These are phyloP conservation scores for Musa acuminata DNA, from an alignment of 176 grass and related monocot genomes.

Conservation along the genomic window DNA sequence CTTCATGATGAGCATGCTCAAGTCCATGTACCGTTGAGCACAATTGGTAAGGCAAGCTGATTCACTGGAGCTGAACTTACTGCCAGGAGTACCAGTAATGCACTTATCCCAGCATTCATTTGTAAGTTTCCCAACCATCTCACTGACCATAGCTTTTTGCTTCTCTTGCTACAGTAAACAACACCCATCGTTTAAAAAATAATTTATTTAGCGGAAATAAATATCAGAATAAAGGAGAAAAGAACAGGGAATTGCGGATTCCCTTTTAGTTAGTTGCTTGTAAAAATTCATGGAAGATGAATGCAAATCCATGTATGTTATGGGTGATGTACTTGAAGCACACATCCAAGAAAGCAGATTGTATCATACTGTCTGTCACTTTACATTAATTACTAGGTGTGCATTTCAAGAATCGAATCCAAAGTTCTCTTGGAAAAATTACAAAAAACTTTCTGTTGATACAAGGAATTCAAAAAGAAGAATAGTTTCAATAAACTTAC, in stretches of 20 bases:
- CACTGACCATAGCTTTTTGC: constrained; percentile 49
- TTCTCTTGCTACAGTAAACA: constrained; percentile 44
- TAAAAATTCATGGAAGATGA: not conserved
- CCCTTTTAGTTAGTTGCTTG: not conserved
- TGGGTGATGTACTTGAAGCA: too few relatives aligned
- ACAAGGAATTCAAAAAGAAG: too few relatives aligned
- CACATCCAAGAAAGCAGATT: too few relatives aligned
- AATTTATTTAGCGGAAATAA: not conserved
- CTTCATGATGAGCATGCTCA: constrained; percentile 52
- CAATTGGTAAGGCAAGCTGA: constrained; percentile 57
- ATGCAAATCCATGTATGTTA: not conserved
- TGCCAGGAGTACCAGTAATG: constrained; percentile 54
- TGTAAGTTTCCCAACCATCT: constrained; percentile 64
- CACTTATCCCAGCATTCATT: constrained; percentile 79
- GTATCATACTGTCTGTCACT: too few relatives aligned
- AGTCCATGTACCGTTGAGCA: constrained; percentile 51
- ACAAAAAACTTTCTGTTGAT: too few relatives aligned
- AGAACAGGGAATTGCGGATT: not conserved
- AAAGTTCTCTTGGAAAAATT: not conserved
- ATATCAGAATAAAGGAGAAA: not conserved
- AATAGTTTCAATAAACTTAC: too few relatives aligned
- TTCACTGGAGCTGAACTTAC: constrained; percentile 64
- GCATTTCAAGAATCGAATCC: not conserved
- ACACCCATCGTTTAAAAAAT: not conserved
- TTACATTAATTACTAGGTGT: too few relatives aligned